A percentile compares a stretch with the other conserved stretches of the same genome.
Evolutionary conservation across 2,329 filamentous ascomycete genomes (phyloP).

Genomic region (Ophiobolus disseminans): DNA sequence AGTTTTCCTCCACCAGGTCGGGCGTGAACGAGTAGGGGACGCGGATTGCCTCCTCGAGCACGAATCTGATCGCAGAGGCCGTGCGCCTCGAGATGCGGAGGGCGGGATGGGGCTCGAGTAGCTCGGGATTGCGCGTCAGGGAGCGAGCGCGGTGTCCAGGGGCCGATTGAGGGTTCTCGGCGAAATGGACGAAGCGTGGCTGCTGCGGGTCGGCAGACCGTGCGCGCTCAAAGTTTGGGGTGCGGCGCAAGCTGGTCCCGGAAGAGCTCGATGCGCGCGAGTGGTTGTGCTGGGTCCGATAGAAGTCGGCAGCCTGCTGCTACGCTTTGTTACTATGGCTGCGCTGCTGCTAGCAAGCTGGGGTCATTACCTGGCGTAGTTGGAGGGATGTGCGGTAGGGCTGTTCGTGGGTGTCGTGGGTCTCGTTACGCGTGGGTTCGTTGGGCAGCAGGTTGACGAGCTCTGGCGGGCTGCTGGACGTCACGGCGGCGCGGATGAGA

Average conservation of each 20-base stretch:
- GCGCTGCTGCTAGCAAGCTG: background rate
- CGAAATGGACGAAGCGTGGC: constrained; percentile 46
- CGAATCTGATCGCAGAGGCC: constrained; percentile 88
- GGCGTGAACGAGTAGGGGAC: constrained; percentile 82
- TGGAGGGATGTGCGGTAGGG: constrained; percentile 48
- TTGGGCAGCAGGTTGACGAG: constrained; percentile 40
- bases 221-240: constrained; percentile 56
- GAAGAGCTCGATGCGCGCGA: constrained; percentile 62
- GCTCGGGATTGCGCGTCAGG: constrained; percentile 23
- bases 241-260: constrained; percentile 62
- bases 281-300: constrained; percentile 43
- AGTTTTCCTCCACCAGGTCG: constrained; percentile 85
- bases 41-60: constrained; percentile 88
- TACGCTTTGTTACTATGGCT: constrained; percentile 1
- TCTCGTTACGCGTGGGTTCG: constrained; percentile 44
- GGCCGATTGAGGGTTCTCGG: constrained; percentile 35
- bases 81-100: constrained; percentile 81
- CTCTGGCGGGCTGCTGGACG: constrained; percentile 32
- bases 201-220: constrained; percentile 55
- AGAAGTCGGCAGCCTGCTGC: constrained; percentile 47
- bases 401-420: constrained; percentile 42
- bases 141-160: constrained; percentile 41
- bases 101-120: constrained; percentile 59
- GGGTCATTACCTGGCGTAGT: constrained; percentile 46
- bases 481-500: constrained; percentile 29